Base-by-base conservation (phyloP, 1,284 basidiomycete species). In the Irpex rosettiformis region DNA sequence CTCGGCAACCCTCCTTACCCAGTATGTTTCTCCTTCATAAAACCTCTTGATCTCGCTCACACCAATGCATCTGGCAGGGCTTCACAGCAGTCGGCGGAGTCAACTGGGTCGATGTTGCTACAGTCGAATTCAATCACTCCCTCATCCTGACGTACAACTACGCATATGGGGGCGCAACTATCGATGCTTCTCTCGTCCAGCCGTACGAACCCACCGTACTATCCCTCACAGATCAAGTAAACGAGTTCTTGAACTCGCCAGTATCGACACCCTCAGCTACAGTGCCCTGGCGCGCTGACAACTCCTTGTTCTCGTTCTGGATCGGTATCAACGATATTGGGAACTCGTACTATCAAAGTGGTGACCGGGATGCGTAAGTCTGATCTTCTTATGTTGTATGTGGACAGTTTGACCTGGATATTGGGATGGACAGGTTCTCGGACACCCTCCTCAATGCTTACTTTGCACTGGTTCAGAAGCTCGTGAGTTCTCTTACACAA, bases 321-420 rank as follows among this genome's bases (percentile, higher is more conserved):
- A 85, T 86, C 56, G 84, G 84, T 0, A 80, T 85, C 62, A 85
- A 86, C 64, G 84, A 85, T 65, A 79, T 86, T 49, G 82, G 81
- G 8, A 80, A 80, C 63, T 81, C 76, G 54, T 85, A 75, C 60
- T 79, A 75, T 55, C 30, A 69, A 58, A 64, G 72, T 45, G 80
- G 81, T 0, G 75, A 81, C 63, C 75, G 81, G 3, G 69, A 66
- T 58, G 79, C 79, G 83, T 84, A 63, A 64, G 79, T 72, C 6
- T 7, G n/a, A n/a, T n/a, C n/a, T n/a, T n/a, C n/a, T n/a, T n/a
- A n/a, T n/a, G n/a, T n/a, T n/a, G n/a, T n/a, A n/a, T n/a, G n/a
- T n/a, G n/a, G n/a, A n/a, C n/a, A n/a, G n/a, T n/a, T n/a, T n/a
- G n/a, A n/a, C n/a, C n/a, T n/a, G n/a, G n/a, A n/a, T n/a, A n/a